Percentiles rank a stretch among this genome's conserved stretches.
These are phyloP conservation scores for Cytospora mali DNA, from an alignment of 2,329 filamentous ascomycete genomes.

Conservation along the genomic window DNA sequence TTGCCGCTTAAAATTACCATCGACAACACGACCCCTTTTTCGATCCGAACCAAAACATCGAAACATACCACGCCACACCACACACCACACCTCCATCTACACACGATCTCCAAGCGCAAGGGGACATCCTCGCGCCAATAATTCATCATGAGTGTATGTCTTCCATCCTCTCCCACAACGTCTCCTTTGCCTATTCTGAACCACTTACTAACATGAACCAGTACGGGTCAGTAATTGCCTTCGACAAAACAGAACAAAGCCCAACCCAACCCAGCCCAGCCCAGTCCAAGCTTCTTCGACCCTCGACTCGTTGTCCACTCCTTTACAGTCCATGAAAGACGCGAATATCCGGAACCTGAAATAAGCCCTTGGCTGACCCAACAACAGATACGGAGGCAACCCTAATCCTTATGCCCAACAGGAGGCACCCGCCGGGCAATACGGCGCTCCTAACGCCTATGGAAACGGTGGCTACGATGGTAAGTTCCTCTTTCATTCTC, in stretches of 20 bases:
- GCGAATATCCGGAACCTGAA: not conserved
- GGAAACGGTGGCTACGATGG: conserved; percentile 10
- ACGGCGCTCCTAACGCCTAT: conserved; percentile 36
- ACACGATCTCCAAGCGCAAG: not conserved
- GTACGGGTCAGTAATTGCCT: conserved; percentile 55
- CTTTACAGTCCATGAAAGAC: too few relatives aligned
- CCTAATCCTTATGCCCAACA: conserved; percentile 63
- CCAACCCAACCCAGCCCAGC: not conserved
- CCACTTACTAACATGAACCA: conserved; percentile 46
- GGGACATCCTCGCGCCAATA: conserved; percentile 16
- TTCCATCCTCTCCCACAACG: conserved; percentile 34
- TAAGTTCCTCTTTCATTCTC: not conserved
- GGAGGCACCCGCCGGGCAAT: conserved; percentile 41
- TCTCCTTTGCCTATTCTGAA: not conserved
- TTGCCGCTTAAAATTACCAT: not conserved
- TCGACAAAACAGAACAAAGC: not conserved
- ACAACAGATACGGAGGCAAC: conserved; percentile 55
- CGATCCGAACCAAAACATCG: not conserved
- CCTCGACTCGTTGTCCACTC: too few relatives aligned
- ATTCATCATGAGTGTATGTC: conserved; percentile 54
- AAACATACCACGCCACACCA: not conserved
- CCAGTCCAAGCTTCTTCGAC: not conserved
- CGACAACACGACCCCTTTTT: conserved; percentile 6
- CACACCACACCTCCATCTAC: not conserved
- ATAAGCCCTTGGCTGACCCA: conserved; percentile 36